Base-by-base conservation (phyloP, 805 yeast species). In the Starmerella apis region DNA sequence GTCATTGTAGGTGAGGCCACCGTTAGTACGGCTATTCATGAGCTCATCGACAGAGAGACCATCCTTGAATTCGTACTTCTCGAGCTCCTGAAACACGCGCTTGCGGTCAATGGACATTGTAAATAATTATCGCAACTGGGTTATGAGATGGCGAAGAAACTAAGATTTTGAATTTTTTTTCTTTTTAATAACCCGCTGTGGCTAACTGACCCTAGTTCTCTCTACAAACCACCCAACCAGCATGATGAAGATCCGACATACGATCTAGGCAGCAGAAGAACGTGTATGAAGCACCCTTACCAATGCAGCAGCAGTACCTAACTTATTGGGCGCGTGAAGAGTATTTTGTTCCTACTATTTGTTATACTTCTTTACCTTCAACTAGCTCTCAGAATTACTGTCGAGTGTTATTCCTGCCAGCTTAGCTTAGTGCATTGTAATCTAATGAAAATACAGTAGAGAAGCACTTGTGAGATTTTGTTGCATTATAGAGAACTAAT, bases 1-100 rank as follows among this genome's bases (percentile, higher is more conserved):
- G 72, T 92, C 98, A 66, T 92, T 92, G 75, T 92, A 92, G 59
- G 98, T 92, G 65, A 92, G 79, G 52, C 98, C 98, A 68, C 98
- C 98, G 71, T 92, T 83, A 61, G 72, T 68, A 60, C 78, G 72
- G 46, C 96, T 86, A 73, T 92, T 95, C 83, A 92, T 85, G 69
- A 92, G 78, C 59, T 83, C 77, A 52, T 78, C 73, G 62, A 84
- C 83, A 56, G 83, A 80, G 59, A 92, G 76, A 57, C 98, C 98
- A 68, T 92, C 98, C 65, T 76, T 80, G 61, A 72, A 68, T 51
- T 75, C 56, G 75, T 86, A 90, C 54, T 76, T 67, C 54, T 76
- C 68, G 59, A 92, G 76, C 65, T 73, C 74, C 50, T 80, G 78
- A 55, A 82, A 63, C 58, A 96, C 97, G 35, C 59, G 49, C 32